Conservation (phyloP, 768 basidiomycete species). For the Scleroderma citrinum region DNA sequence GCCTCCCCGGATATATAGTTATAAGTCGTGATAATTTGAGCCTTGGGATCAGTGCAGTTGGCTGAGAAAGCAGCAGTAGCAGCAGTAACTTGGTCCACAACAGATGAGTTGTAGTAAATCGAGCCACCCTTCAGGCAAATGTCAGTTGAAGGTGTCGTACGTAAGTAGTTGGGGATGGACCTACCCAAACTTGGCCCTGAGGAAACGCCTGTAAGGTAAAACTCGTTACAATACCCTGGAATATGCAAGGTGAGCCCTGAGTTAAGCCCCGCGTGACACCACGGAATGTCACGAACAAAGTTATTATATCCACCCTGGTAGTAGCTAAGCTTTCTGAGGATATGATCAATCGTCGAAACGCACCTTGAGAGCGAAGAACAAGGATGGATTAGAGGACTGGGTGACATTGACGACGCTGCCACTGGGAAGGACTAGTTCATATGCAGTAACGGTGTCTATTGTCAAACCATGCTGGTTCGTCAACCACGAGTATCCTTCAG, state of each 20-base stretch:
- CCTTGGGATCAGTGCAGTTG: slow-evolving; percentile 18
- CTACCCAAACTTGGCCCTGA: slow-evolving; percentile 56
- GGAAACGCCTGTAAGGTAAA: slow-evolving; percentile 51
- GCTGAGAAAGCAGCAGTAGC: slow-evolving; percentile 20
- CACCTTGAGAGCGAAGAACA: slow-evolving; percentile 43
- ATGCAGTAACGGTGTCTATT: slow-evolving; percentile 46
- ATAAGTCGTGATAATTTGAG: slow-evolving; percentile 37
- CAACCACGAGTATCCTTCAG: slow-evolving; percentile 52
- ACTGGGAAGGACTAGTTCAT: slow-evolving; percentile 51
- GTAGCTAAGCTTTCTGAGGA: no score
- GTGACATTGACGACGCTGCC: slow-evolving; percentile 37
- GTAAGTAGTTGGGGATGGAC: slow-evolving; percentile 8
- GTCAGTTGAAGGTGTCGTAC: background rate
- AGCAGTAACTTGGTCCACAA: slow-evolving; percentile 8
- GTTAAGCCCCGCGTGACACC: no score
- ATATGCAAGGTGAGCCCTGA: no score
- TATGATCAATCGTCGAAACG: background rate
- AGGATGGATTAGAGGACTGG: slow-evolving; percentile 25
- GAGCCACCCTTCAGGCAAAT: slow-evolving; percentile 43
- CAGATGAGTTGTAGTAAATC: slow-evolving; percentile 23
- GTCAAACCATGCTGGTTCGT: slow-evolving; percentile 58
- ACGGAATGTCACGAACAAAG: slow-evolving; percentile 34
- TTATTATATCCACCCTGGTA: slow-evolving; percentile 62
- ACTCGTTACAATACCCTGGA: slow-evolving; percentile 57
- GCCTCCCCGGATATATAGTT: slow-evolving; percentile 30